These are phyloP conservation scores for Lichtheimia corymbifera DNA, from an alignment of 371 early-diverging fungal species.

Conservation along the genomic window DNA sequence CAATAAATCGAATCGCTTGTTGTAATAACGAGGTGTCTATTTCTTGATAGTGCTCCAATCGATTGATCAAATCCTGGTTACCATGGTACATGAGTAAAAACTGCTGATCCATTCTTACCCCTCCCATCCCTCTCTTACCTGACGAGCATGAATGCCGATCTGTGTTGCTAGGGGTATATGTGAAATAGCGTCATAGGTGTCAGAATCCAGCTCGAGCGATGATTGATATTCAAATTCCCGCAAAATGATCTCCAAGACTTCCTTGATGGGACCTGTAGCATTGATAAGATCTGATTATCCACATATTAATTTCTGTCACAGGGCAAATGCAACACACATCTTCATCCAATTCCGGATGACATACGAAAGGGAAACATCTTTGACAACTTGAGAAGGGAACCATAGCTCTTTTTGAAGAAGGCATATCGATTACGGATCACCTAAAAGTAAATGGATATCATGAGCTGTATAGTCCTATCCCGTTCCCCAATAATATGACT, in stretches of 20 bases:
- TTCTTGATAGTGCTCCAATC: constrained; percentile 65
- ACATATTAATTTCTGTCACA: too few species aligned
- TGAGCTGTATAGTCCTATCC: not conserved
- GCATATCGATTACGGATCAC: constrained; percentile 66
- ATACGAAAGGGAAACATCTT: constrained; percentile 74
- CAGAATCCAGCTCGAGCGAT: constrained; percentile 60
- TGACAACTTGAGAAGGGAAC: constrained; percentile 59
- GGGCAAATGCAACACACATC: not conserved
- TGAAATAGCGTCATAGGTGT: constrained; percentile 66
- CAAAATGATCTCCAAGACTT: constrained; percentile 64
- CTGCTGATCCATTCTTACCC: not conserved
- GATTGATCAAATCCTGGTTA: constrained; percentile 56
- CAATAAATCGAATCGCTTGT: constrained; percentile 58
- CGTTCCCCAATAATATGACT: not conserved
- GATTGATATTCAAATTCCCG: constrained; percentile 72
- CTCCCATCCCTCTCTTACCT: constrained; percentile 21
- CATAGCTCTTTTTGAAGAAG: constrained; percentile 69
- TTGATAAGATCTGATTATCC: constrained; percentile 57
- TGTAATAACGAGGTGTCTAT: constrained; percentile 51
- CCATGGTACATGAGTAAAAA: too few species aligned
- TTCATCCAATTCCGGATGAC: constrained; percentile 13
- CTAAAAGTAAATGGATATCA: constrained; percentile 10
- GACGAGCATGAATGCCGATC: constrained; percentile 66
- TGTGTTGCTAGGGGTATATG: constrained; percentile 67
- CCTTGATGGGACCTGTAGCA: constrained; percentile 64